These are phyloP conservation scores for Aureococcus anophagefferens DNA, from an alignment of 108 stramenopile species.

Conservation along the genomic window DNA sequence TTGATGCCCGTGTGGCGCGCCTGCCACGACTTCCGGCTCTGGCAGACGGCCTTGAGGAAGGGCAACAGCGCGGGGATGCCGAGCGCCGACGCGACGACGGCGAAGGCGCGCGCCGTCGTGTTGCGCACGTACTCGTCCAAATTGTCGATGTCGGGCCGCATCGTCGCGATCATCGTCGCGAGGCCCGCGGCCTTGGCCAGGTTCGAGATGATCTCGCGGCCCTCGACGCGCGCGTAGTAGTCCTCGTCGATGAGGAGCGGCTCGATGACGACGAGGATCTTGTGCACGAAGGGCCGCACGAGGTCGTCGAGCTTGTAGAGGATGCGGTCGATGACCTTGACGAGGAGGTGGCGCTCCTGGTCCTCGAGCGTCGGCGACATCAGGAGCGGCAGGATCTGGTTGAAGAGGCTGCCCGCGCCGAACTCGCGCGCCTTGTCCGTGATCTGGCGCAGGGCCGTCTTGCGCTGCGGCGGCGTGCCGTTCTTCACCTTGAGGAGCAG, in stretches of 20 bases:
- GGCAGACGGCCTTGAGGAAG: constrained; percentile 97
- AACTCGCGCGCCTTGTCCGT: constrained; percentile 85
- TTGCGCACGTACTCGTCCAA: constrained; percentile 96
- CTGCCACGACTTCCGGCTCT: constrained; percentile 91
- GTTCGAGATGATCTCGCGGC: constrained; percentile 96
- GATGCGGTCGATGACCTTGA: constrained; percentile 97
- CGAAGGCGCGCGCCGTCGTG: constrained; percentile 92
- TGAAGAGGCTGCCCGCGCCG: constrained; percentile 91
- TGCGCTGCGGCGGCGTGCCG: constrained; percentile 94
- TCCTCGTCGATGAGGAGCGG: constrained; percentile 97
- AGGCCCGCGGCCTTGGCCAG: constrained; percentile 97
- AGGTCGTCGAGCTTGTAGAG: constrained; percentile 94
- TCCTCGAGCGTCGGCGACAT: constrained; percentile 97
- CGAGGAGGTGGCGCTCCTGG: constrained; percentile 95
- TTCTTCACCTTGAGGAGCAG: constrained; percentile 93
- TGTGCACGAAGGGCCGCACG: constrained; percentile 89
- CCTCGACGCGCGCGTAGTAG: constrained; percentile 96
- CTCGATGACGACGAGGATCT: constrained; percentile 93
- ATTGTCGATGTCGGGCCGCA: constrained; percentile 99
- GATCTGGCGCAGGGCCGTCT: constrained; percentile 96
- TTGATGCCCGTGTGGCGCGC: constrained; percentile 99
- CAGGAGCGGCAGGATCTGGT: constrained; percentile 88
- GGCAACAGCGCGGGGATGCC: constrained; percentile 90
- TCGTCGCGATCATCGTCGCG: constrained; percentile 98
- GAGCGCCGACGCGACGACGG: constrained; percentile 94